A percentile compares a stretch with the other conserved stretches of the same genome.
These are phyloP conservation scores for Sordariomycetes sp. DNA, from an alignment of 2,329 filamentous ascomycete species.

Conservation along the genomic window DNA sequence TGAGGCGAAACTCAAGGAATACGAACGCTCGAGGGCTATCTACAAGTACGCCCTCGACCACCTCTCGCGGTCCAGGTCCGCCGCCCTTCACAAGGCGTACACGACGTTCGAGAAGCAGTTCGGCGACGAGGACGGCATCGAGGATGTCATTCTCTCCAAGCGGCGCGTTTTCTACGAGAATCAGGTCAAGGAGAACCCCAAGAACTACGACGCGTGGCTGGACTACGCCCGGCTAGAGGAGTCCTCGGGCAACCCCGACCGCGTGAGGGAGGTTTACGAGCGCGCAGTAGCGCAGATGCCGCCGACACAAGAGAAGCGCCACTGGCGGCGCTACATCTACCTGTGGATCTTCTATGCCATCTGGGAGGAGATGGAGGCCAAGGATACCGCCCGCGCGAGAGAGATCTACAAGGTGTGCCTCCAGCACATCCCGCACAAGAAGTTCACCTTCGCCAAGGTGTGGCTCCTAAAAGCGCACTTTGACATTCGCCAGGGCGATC, in stretches of 20 bases:
- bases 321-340: slow-evolving; percentile 96
- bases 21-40: slow-evolving; percentile 85
- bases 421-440: slow-evolving; percentile 83
- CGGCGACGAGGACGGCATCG: slow-evolving; percentile 83
- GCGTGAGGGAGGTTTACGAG: slow-evolving; percentile 88
- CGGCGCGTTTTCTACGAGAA: slow-evolving; percentile 89
- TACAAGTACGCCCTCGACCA: slow-evolving; percentile 95
- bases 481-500: slow-evolving; percentile 76
- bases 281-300: slow-evolving; percentile 91
- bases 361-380: slow-evolving; percentile 83
- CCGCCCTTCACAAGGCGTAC: slow-evolving; percentile 81
- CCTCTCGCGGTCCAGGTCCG: slow-evolving; percentile 77
- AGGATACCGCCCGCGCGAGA: slow-evolving; percentile 66
- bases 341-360: slow-evolving; percentile 96
- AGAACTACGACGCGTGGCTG: slow-evolving; percentile 97
- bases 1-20: slow-evolving; percentile 89
- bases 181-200: slow-evolving; percentile 83
- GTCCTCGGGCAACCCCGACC: slow-evolving; percentile 67
- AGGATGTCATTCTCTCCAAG: slow-evolving; percentile 93
- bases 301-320: slow-evolving; percentile 89
- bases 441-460: slow-evolving; percentile 94
- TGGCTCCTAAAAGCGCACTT: slow-evolving; percentile 94
- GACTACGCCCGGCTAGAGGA: slow-evolving; percentile 91
- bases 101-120: slow-evolving; percentile 98
- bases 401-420: slow-evolving; percentile 89